A percentile compares a stretch with the other conserved stretches of the same genome.
phyloP scores from a whole-genome alignment of 345 rosid species.

The Odontarrhena argentea region DNA sequence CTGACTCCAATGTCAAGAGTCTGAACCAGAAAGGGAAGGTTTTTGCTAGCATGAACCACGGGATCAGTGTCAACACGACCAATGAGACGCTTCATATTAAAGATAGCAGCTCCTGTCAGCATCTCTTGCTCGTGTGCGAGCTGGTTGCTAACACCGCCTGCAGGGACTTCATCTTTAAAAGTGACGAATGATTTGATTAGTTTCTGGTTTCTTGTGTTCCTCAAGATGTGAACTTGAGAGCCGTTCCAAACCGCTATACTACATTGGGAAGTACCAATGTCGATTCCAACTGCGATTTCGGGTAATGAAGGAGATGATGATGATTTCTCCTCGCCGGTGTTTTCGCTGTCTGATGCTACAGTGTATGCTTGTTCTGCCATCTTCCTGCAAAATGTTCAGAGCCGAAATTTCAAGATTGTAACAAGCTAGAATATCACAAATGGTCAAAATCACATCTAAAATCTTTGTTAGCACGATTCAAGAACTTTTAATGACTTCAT shows the following conservation, averaged over 20 bases:
- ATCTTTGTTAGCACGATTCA: too few species aligned
- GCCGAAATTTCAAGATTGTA: neutral
- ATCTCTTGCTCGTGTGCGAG: constrained; percentile 74
- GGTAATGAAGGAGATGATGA: constrained; percentile 53
- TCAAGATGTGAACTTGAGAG: constrained; percentile 73
- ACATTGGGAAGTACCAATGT: constrained; percentile 88
- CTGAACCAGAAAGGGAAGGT: constrained; percentile 80
- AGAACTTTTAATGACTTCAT: too few species aligned
- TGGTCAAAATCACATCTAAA: too few species aligned
- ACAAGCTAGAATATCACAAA: too few species aligned
- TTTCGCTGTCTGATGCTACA: constrained; percentile 84
- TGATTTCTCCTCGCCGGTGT: constrained; percentile 73
- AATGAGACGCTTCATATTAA: constrained; percentile 88
- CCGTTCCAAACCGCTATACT: constrained; percentile 88
- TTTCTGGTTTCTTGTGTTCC: constrained; percentile 74
- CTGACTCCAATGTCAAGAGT: constrained; percentile 86
- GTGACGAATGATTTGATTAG: constrained; percentile 75
- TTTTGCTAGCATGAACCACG: constrained; percentile 69
- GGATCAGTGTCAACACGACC: constrained; percentile 90
- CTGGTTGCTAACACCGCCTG: constrained; percentile 78
- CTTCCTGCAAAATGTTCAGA: constrained; percentile 41
- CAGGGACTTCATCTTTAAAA: constrained; percentile 72
- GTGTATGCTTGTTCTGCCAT: constrained; percentile 83
- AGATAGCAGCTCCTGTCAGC: constrained; percentile 78
- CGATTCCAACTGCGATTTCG: constrained; percentile 81